Conservation (phyloP, 129 eudicot species). For the Flaveria sonorensis region DNA sequence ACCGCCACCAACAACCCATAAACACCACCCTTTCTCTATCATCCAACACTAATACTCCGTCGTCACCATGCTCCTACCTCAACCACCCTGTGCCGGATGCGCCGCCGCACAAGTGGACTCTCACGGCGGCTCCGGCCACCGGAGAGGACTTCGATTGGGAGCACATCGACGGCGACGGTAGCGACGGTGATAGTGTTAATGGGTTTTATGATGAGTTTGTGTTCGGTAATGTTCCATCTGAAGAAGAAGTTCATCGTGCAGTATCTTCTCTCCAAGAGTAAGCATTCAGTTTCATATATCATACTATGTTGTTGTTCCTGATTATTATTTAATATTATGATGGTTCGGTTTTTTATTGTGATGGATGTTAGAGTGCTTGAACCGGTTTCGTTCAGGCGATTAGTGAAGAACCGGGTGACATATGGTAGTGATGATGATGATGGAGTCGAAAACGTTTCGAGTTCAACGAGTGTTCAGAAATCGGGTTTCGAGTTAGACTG, state of each 20-base stretch:
- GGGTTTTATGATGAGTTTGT: conserved; percentile 48
- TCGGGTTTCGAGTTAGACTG: conserved; percentile 50
- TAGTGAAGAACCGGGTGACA: background rate
- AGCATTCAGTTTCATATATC: conserved; percentile 9
- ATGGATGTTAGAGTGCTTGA: conserved; percentile 30
- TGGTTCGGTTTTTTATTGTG: background rate
- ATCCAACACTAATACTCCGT: background rate
- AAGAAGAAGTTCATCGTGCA: conserved; percentile 60
- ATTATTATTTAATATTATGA: background rate
- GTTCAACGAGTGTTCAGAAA: conserved; percentile 18
- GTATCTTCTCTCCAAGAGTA: conserved; percentile 72
- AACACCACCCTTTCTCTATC: conserved; percentile 24
- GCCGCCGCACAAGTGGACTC: conserved; percentile 11
- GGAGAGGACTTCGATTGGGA: conserved; percentile 31
- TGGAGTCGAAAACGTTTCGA: background rate
- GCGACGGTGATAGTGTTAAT: conserved; percentile 7
- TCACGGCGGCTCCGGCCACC: conserved; percentile 3
- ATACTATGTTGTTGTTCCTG: no score
- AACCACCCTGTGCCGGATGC: background rate
- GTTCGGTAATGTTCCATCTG: conserved; percentile 63
- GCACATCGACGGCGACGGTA: conserved; percentile 1
- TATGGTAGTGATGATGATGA: background rate
- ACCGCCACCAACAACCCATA: background rate
- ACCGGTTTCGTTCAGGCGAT: conserved; percentile 28
- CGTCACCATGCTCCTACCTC: conserved; percentile 16